phyloP scores from a whole-genome alignment of 345 rosid genomes.

The Isatis tinctoria region DNA sequence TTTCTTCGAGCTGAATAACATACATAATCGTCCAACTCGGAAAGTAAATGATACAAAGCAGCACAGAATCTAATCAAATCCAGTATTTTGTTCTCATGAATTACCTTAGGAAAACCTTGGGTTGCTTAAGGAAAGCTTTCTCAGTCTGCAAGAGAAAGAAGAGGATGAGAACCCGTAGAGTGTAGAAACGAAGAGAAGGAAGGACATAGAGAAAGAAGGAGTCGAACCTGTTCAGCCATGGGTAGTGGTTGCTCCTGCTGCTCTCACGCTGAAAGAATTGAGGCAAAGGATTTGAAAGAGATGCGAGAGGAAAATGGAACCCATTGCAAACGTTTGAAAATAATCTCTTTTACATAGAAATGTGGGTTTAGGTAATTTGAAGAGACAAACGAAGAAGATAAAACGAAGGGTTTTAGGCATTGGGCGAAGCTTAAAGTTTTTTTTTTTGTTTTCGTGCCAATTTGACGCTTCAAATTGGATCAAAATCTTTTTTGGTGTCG shows the following conservation, averaged over 20 bases:
- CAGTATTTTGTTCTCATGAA: not conserved
- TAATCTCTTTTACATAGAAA: too few species aligned
- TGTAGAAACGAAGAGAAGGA: not conserved
- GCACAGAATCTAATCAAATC: not conserved
- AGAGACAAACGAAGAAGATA: too few species aligned
- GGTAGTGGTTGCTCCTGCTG: constrained; percentile 19
- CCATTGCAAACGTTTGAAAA: too few species aligned
- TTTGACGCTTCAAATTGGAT: too few species aligned
- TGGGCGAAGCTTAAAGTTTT: too few species aligned
- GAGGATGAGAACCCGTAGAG: not conserved
- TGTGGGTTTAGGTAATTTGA: too few species aligned
- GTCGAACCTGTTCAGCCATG: constrained; percentile 37
- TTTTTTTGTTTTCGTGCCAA: too few species aligned
- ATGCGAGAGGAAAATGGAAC: not conserved
- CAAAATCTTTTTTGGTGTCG: too few species aligned
- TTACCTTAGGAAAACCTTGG: constrained; percentile 72
- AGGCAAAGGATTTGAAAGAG: not conserved
- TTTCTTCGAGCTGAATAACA: too few species aligned
- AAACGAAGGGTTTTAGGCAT: too few species aligned
- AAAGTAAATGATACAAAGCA: not conserved
- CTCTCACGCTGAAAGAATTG: constrained; percentile 9
- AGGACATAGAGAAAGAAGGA: not conserved
- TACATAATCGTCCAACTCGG: not conserved
- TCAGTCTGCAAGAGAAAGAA: constrained; percentile 48
- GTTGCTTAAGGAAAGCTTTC: constrained; percentile 81